Percentiles rank a stretch among this genome's conserved stretches.
These are phyloP conservation scores for Nakazawaea holstii DNA, from an alignment of 805 yeast genomes.

Conservation along the genomic window DNA sequence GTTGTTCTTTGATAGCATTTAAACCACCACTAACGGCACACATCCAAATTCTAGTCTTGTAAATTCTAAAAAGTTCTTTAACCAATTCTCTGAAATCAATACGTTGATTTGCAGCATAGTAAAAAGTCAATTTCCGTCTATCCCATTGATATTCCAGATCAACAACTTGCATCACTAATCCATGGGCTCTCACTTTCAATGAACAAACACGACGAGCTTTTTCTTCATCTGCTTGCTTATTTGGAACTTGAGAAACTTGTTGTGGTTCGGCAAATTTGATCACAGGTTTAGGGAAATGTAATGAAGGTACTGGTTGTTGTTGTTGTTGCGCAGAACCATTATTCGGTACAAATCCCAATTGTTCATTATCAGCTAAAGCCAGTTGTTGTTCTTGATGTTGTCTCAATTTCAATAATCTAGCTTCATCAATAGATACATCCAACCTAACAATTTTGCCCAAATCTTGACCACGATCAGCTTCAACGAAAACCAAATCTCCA, in stretches of 20 bases:
- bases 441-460: conserved; percentile 60
- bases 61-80: conserved; percentile 65
- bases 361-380: conserved; percentile 41
- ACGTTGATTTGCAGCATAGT: conserved; percentile 56
- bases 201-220: conserved; percentile 60
- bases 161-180: conserved; percentile 51
- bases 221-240: conserved; percentile 63
- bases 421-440: conserved; percentile 58
- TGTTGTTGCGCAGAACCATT: background rate
- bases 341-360: conserved; percentile 14
- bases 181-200: conserved; percentile 46
- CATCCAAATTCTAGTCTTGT: conserved; percentile 86
- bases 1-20: background rate
- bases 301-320: conserved; percentile 31
- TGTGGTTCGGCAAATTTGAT: conserved; percentile 55
- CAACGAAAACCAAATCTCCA: conserved; percentile 75
- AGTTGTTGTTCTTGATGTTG: conserved; percentile 71
- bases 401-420: conserved; percentile 56
- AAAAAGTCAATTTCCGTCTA: conserved; percentile 72
- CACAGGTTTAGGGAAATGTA: conserved; percentile 65
- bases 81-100: conserved; percentile 78
- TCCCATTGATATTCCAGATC: conserved; percentile 89
- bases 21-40: conserved; percentile 47
- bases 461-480: conserved; percentile 79
- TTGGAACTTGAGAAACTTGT: conserved; percentile 54